These are phyloP conservation scores for Erysiphe neolycopersici DNA, from an alignment of 2,329 filamentous ascomycete genomes.

Conservation along the genomic window DNA sequence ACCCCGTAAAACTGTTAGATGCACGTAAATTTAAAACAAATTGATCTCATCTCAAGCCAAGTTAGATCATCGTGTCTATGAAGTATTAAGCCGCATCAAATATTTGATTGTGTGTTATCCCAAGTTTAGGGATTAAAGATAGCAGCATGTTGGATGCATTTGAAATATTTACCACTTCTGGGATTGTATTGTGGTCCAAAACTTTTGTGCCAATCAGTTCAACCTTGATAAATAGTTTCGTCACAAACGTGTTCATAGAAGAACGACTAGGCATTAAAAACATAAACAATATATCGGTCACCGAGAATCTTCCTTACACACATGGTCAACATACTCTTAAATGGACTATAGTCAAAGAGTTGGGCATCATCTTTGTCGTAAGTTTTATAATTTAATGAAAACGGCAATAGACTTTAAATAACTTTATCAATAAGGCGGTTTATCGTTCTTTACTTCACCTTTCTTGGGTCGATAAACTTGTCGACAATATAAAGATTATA, in stretches of 20 bases:
- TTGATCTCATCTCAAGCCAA: too few relatives aligned
- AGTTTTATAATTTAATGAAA: conserved; percentile 10
- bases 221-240: conserved; percentile 76
- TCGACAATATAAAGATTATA: conserved; percentile 81
- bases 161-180: conserved; percentile 85
- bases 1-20: too few relatives aligned
- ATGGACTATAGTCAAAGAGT: conserved; percentile 78
- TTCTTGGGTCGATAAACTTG: conserved; percentile 87
- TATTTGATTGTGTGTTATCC: too few relatives aligned
- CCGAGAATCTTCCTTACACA: conserved; percentile 48
- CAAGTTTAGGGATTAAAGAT: too few relatives aligned
- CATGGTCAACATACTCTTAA: conserved; percentile 86
- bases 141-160: conserved; percentile 71
- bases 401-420: neutral
- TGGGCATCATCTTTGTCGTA: conserved; percentile 89
- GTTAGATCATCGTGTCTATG: too few relatives aligned
- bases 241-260: conserved; percentile 92
- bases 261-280: conserved; percentile 42
- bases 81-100: too few relatives aligned
- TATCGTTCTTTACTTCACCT: conserved; percentile 89
- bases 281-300: conserved; percentile 31
- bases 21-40: too few relatives aligned
- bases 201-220: conserved; percentile 57
- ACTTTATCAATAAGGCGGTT: conserved; percentile 37
- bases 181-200: conserved; percentile 89